Percentiles rank a stretch among this genome's conserved stretches.
These are phyloP conservation scores for Mycena crocata DNA, from an alignment of 768 basidiomycete species.

Conservation along the genomic window DNA sequence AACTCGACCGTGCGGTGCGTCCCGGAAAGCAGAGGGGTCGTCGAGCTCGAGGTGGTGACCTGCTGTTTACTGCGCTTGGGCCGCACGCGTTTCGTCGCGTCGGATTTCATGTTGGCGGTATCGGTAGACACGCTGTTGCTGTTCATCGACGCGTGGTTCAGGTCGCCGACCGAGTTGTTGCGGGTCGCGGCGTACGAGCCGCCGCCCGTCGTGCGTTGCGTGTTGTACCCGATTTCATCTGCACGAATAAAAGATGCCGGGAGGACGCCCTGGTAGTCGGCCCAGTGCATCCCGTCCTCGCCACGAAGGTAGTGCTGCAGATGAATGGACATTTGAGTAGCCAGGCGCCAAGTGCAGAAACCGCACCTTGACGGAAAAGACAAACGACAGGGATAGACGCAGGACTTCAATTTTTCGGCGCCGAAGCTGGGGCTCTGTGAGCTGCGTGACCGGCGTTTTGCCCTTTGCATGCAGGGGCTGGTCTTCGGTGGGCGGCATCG, in stretches of 20 bases:
- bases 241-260: conserved; percentile 69
- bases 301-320: conserved; percentile 82
- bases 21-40: conserved; percentile 73
- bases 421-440: conserved; percentile 66
- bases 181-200: conserved; percentile 58
- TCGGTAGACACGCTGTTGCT: conserved; percentile 52
- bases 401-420: conserved; percentile 78
- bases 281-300: conserved; percentile 79
- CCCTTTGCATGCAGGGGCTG: conserved; percentile 57
- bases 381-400: conserved; percentile 76
- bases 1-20: conserved; percentile 70
- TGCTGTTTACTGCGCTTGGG: conserved; percentile 78
- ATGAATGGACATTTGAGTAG: conserved; percentile 13
- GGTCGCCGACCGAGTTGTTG: conserved; percentile 38
- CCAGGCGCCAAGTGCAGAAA: not conserved
- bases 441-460: conserved; percentile 58
- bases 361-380: conserved; percentile 71
- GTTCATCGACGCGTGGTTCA: too few species aligned
- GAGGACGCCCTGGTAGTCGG: conserved; percentile 75
- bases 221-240: conserved; percentile 56
- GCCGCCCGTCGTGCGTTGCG: conserved; percentile 44
- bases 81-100: conserved; percentile 77
- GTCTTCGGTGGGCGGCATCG: conserved; percentile 68
- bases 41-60: conserved; percentile 51
- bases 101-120: conserved; percentile 47